phyloP scores from a whole-genome alignment of 805 yeast genomes.

The Priceomyces carsonii region DNA sequence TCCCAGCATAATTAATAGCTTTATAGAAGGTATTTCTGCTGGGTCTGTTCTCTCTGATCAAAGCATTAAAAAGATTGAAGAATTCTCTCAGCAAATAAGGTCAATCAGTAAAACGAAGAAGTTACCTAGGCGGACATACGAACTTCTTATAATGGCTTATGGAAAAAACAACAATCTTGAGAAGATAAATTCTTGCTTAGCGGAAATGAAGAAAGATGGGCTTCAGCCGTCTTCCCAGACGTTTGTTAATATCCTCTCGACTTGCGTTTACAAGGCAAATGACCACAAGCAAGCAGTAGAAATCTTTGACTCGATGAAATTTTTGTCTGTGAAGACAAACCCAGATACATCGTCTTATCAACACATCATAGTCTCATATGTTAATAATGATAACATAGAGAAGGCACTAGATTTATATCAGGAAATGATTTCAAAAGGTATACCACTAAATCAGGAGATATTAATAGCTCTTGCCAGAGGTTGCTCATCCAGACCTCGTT shows the following conservation, averaged over 20 bases:
- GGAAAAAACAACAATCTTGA: conserved; percentile 40
- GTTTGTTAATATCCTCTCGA: conserved; percentile 59
- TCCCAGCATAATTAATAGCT: conserved; percentile 33
- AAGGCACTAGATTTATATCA: conserved; percentile 73
- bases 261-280: conserved; percentile 53
- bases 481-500: conserved; percentile 54
- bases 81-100: conserved; percentile 26
- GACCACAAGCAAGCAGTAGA: conserved; percentile 64
- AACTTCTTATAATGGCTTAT: conserved; percentile 46
- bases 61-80: conserved; percentile 30
- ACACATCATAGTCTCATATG: conserved; percentile 67
- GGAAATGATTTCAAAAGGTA: conserved; percentile 52
- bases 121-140: conserved; percentile 43
- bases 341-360: conserved; percentile 74
- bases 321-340: conserved; percentile 59
- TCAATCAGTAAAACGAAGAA: conserved; percentile 16
- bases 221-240: conserved; percentile 46
- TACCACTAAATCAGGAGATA: conserved; percentile 33
- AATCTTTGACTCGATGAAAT: conserved; percentile 84
- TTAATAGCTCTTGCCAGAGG: conserved; percentile 65
- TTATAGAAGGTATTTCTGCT: conserved; percentile 35
- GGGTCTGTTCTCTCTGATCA: conserved; percentile 20
- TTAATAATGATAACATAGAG: conserved; percentile 63
- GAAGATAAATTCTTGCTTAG: conserved; percentile 37
- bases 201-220: conserved; percentile 36